Evolutionary conservation across 2,329 filamentous ascomycete genomes (phyloP).

Genomic region (Ophiostoma piceae): DNA sequence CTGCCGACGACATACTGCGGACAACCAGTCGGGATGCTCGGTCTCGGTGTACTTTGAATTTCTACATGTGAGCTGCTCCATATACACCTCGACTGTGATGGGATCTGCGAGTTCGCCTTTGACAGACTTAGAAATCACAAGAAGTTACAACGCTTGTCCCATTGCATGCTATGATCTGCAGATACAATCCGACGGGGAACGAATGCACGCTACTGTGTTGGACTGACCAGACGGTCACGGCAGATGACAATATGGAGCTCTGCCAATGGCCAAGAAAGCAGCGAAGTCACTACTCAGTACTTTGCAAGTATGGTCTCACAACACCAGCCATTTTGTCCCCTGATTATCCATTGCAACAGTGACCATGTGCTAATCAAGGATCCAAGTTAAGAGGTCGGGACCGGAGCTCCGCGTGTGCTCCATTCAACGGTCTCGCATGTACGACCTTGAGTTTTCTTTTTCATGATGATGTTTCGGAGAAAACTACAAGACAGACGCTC

Average conservation of each 20-base stretch:
- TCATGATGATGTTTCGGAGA: not conserved
- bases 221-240: not conserved
- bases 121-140: not conserved
- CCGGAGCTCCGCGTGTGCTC: not conserved
- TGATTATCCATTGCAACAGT: not conserved
- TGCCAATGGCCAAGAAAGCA: conserved; percentile 6
- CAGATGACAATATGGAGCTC: not conserved
- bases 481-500: not conserved
- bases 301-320: not conserved
- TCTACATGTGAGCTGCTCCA: not conserved
- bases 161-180: not conserved
- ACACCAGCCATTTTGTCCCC: not conserved
- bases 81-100: not conserved
- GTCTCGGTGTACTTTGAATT: not conserved
- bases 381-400: too few relatives aligned
- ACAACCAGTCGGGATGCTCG: not conserved
- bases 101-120: not conserved
- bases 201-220: not conserved
- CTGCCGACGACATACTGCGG: not conserved
- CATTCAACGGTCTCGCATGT: not conserved
- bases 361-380: not conserved
- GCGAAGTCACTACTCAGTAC: not conserved
- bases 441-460: not conserved
- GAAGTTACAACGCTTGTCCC: not conserved
- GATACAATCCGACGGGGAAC: not conserved